Base-by-base conservation (phyloP, 345 rosid species). In the Diplotaxis tenuifolia region DNA sequence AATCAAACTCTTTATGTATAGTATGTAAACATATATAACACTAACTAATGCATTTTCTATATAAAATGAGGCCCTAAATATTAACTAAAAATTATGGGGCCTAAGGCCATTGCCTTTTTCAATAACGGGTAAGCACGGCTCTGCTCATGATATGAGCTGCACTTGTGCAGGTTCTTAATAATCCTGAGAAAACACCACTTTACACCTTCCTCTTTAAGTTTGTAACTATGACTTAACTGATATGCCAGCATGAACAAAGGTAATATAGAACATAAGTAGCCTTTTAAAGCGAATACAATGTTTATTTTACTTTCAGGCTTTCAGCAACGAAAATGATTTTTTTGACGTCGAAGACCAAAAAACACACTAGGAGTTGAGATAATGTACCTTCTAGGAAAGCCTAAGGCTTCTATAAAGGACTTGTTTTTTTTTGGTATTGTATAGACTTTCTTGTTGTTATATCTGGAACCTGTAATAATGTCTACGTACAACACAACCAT, bases 111-210 rank as follows among this genome's bases (percentile, higher is more conserved):
- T n/a, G n/a, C n/a, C n/a, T n/a, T n/a, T n/a, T n/a, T n/a, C n/a
- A n/a, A n/a, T n/a, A n/a, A n/a, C n/a, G n/a, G n/a, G n/a, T n/a
- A n/a, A n/a, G n/a, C n/a, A n/a, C n/a, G n/a, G n/a, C n/a, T n/a
- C n/a, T n/a, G n/a, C 79, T 68, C 64, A 68, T 61, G 57, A 50
- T 67, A 56, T 68, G 18, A 61, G 62, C 63, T 22, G 32, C 16
- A 20, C 60, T 45, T 61, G 7, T 79, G 75, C 84, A 90, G 93
- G 98, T 93, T 72, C 87, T 93, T 53, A 93, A 97, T 86, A 93
- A 93, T 77, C 97, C 98, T 40, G 98, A 90, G 78, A 93, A 89
- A 82, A 93, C 98, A 9, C 98, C 96, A 18, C 82, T 93, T 68
- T 96, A 93, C 88, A 93, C 88, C 31, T 90, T 89, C 82, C 81